Conservation (phyloP, 2,329 filamentous ascomycete genomes). For the Aureobasidium vineae region DNA sequence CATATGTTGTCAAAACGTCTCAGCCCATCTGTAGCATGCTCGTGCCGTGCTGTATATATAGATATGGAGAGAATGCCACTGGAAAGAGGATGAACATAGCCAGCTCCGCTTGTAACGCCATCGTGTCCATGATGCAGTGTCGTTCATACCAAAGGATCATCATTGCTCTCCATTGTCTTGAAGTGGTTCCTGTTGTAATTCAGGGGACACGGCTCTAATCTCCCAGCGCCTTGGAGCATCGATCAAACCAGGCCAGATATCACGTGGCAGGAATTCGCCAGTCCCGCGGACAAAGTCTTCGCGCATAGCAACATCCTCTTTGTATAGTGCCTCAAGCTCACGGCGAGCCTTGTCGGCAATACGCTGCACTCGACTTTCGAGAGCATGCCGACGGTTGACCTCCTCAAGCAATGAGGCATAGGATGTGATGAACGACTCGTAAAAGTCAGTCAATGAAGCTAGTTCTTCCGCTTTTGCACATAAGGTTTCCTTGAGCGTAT, state of each 20-base stretch:
- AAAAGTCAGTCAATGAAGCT: constrained; percentile 73
- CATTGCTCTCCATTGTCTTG: background rate
- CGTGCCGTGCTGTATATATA: background rate
- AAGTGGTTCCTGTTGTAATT: background rate
- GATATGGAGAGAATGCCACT: background rate
- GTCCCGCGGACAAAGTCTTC: constrained; percentile 78
- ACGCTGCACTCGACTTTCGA: constrained; percentile 70
- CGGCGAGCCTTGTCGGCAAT: constrained; percentile 76
- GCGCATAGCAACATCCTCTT: constrained; percentile 66
- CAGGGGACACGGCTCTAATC: background rate
- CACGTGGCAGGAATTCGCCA: constrained; percentile 80
- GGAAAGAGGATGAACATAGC: background rate
- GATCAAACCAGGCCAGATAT: constrained; percentile 77
- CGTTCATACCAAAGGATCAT: background rate
- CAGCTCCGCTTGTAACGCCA: background rate
- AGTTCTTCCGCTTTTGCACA: constrained; percentile 70
- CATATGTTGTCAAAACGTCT: background rate
- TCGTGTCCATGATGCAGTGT: background rate
- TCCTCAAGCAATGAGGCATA: constrained; percentile 86
- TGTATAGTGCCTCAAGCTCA: constrained; percentile 69
- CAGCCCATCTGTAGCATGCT: background rate
- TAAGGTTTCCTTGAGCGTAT: constrained; percentile 69
- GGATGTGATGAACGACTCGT: constrained; percentile 78
- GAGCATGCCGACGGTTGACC: constrained; percentile 68
- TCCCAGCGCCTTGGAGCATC: constrained; percentile 37